phyloP scores from a whole-genome alignment of 2,329 filamentous ascomycete genomes.

The Xylariales sp. region DNA sequence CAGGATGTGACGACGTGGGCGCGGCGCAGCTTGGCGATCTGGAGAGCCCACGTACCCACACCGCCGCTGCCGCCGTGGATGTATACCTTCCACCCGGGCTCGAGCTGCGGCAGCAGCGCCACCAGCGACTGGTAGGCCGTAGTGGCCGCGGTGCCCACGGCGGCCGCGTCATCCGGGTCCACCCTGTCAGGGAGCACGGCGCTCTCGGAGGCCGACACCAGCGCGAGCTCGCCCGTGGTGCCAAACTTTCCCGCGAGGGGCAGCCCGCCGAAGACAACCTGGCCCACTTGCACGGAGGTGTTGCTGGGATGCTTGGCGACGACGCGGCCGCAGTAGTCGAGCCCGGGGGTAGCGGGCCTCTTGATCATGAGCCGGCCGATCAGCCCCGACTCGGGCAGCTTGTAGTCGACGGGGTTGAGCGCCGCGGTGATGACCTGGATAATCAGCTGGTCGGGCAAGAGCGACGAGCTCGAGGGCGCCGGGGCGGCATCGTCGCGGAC shows the following conservation, averaged over 20 bases:
- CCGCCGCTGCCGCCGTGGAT: conserved; percentile 64
- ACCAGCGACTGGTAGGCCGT: conserved; percentile 46
- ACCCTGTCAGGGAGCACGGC: conserved; percentile 39
- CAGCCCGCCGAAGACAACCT: conserved; percentile 40
- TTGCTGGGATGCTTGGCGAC: conserved; percentile 22
- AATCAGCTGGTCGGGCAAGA: conserved; percentile 38
- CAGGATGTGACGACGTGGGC: conserved; percentile 57
- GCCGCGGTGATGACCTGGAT: conserved; percentile 48
- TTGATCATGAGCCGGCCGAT: conserved; percentile 32
- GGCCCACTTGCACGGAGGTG: conserved; percentile 28
- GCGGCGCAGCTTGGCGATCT: conserved; percentile 58
- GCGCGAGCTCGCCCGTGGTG: conserved; percentile 35
- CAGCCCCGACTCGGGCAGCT: conserved; percentile 47
- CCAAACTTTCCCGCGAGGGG: conserved; percentile 28
- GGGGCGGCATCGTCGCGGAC: neutral
- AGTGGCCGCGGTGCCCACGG: conserved; percentile 37
- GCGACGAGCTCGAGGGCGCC: neutral
- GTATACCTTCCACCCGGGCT: conserved; percentile 51
- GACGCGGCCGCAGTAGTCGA: conserved; percentile 45
- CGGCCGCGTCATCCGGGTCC: conserved; percentile 33
- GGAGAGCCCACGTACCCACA: conserved; percentile 55
- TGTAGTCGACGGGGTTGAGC: conserved; percentile 63
- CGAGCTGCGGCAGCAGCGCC: conserved; percentile 32
- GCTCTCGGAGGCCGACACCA: conserved; percentile 22
- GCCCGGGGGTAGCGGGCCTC: conserved; percentile 40